These are phyloP conservation scores for Hyphodiscus sp. DNA, from an alignment of 2,329 filamentous ascomycete genomes.

Conservation along the genomic window DNA sequence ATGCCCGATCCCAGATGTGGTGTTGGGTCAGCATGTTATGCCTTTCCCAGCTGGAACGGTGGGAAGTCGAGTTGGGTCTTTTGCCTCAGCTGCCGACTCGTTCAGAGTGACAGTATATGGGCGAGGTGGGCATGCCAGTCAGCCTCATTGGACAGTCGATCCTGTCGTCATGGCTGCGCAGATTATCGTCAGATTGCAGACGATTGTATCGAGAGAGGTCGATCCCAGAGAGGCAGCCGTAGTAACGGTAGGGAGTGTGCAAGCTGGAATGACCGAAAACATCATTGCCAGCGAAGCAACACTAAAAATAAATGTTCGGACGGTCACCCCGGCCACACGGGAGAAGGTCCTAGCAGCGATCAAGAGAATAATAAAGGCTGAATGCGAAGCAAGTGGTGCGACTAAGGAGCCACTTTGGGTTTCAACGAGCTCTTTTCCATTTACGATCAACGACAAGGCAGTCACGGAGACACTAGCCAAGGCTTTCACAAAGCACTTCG, in stretches of 20 bases:
- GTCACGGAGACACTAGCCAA: constrained; percentile 10
- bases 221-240: constrained; percentile 36
- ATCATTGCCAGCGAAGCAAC: constrained; percentile 38
- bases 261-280: constrained; percentile 38
- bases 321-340: constrained; percentile 29
- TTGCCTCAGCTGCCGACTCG: constrained; percentile 32
- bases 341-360: constrained; percentile 33
- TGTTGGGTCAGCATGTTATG: constrained; percentile 49
- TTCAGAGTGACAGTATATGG: constrained; percentile 36
- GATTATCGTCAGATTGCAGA: constrained; percentile 36
- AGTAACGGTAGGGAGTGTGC: constrained; percentile 38
- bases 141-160: constrained; percentile 39
- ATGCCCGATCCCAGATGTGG: constrained; percentile 47
- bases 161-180: constrained; percentile 39
- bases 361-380: constrained; percentile 44
- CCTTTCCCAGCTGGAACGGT: constrained; percentile 32
- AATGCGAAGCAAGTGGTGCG: constrained; percentile 38
- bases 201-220: constrained; percentile 35
- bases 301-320: constrained; percentile 37
- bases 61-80: constrained; percentile 28
- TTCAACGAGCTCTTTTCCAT: constrained; percentile 16
- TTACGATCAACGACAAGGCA: constrained; percentile 18
- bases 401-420: constrained; percentile 23
- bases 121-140: constrained; percentile 36
- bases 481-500: constrained; percentile 18